Evolutionary conservation across 2,329 filamentous ascomycete genomes (phyloP).

Genomic region (Aschersonia sp.): DNA sequence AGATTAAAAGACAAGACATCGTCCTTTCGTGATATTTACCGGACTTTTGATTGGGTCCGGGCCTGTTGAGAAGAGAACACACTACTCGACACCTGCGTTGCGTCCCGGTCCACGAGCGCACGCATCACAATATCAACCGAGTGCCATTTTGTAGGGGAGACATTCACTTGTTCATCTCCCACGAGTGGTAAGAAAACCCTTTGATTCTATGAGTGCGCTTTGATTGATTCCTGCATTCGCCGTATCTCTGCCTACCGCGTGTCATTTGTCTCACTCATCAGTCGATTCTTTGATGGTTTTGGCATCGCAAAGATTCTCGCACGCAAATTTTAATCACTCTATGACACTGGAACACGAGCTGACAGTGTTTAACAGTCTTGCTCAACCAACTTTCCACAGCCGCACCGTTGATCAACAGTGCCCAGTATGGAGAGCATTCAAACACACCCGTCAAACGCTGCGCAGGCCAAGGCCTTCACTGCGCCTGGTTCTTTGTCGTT

Average conservation of each 20-base stretch:
- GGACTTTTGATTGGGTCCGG: conserved; percentile 6
- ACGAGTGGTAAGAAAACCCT: conserved; percentile 41
- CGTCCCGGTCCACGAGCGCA: conserved; percentile 8
- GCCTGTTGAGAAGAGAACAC: neutral
- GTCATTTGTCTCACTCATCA: conserved; percentile 8
- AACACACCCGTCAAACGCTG: conserved; percentile 80
- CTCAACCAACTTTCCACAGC: too few species aligned
- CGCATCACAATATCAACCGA: conserved; percentile 10
- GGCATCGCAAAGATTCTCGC: too few species aligned
- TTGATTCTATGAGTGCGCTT: neutral
- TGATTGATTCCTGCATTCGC: neutral
- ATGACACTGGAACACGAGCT: too few species aligned
- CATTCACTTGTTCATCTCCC: conserved; percentile 98
- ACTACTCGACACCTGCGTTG: neutral
- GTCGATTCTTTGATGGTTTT: too few species aligned
- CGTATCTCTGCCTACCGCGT: neutral
- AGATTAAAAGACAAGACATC: conserved; percentile 9
- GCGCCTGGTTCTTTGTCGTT: conserved; percentile 86
- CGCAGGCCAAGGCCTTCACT: conserved; percentile 91
- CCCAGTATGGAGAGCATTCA: conserved; percentile 72
- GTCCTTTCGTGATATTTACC: conserved; percentile 13
- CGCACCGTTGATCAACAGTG: neutral
- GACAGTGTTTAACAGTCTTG: too few species aligned
- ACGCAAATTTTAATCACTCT: too few species aligned
- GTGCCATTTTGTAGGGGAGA: conserved; percentile 56